Conservation (phyloP, 306 rosid genomes). For the Trichosanthes truncata region DNA sequence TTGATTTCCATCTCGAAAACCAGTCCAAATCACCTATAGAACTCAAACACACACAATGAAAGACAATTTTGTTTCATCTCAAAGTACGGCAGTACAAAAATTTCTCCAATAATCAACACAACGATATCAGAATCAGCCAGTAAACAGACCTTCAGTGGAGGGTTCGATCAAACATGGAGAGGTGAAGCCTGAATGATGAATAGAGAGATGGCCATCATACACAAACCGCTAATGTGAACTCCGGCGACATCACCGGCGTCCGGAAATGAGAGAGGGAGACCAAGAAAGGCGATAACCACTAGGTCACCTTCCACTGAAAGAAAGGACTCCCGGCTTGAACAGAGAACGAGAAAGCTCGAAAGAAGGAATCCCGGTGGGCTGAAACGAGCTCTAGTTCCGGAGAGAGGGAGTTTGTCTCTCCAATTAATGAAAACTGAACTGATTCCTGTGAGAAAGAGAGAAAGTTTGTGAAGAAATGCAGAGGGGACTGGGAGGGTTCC, state of each 20-base stretch:
- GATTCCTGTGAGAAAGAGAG: not conserved
- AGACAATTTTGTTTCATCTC: not conserved
- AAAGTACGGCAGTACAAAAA: not conserved
- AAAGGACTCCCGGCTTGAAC: not conserved
- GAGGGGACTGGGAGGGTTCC: not conserved
- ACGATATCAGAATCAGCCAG: not conserved
- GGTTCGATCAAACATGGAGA: not conserved
- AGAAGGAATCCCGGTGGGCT: not conserved
- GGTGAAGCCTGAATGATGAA: not conserved
- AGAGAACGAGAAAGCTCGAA: not conserved
- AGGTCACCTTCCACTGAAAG: not conserved
- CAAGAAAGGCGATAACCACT: not conserved
- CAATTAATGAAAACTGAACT: not conserved
- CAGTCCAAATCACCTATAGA: not conserved
- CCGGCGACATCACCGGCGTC: not conserved
- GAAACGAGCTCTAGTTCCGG: not conserved
- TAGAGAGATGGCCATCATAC: not conserved
- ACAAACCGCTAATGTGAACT: not conserved
- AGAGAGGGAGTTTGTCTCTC: not conserved
- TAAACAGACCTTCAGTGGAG: slow-evolving; percentile 3
- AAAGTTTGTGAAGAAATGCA: not conserved
- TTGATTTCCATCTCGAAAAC: not conserved
- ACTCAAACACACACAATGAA: not conserved
- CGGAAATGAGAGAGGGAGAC: not conserved
- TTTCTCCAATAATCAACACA: not conserved